Percentiles rank a stretch among this genome's conserved stretches.
phyloP scores from a whole-genome alignment of 1,284 basidiomycete species.

The Leccinum pseudoinsigne region DNA sequence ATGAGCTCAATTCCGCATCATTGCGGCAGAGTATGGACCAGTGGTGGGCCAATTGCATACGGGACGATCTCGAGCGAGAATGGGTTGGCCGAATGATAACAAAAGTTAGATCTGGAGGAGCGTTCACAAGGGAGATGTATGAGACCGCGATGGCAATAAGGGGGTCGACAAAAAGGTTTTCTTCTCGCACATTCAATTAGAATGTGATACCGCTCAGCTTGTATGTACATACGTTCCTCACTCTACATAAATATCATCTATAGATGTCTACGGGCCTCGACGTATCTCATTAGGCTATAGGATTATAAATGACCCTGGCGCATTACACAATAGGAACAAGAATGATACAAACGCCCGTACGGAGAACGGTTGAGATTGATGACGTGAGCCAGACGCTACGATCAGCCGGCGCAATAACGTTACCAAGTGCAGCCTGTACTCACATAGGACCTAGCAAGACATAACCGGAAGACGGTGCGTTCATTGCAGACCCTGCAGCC shows the following conservation, averaged over 20 bases:
- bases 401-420: conserved; percentile 9
- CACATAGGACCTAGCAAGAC: conserved; percentile 7
- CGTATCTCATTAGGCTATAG: background rate
- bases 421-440: background rate
- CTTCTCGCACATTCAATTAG: conserved; percentile 7
- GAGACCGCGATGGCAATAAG: conserved; percentile 46
- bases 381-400: background rate
- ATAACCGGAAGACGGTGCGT: background rate
- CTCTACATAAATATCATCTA: background rate
- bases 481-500: conserved; percentile 45
- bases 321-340: conserved; percentile 15
- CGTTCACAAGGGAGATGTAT: conserved; percentile 61
- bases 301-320: background rate
- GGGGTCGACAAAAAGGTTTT: conserved; percentile 21
- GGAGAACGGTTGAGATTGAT: background rate
- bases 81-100: conserved; percentile 52
- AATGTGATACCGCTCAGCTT: background rate
- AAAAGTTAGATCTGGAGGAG: conserved; percentile 43
- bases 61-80: conserved; percentile 56
- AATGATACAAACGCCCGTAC: conserved; percentile 5
- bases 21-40: conserved; percentile 66
- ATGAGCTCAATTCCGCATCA: conserved; percentile 47
- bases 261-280: background rate
- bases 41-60: conserved; percentile 77
- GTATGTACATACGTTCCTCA: background rate